These are phyloP conservation scores for Blastomyces emzantsi DNA, from an alignment of 2,329 filamentous ascomycete genomes.

Conservation along the genomic window DNA sequence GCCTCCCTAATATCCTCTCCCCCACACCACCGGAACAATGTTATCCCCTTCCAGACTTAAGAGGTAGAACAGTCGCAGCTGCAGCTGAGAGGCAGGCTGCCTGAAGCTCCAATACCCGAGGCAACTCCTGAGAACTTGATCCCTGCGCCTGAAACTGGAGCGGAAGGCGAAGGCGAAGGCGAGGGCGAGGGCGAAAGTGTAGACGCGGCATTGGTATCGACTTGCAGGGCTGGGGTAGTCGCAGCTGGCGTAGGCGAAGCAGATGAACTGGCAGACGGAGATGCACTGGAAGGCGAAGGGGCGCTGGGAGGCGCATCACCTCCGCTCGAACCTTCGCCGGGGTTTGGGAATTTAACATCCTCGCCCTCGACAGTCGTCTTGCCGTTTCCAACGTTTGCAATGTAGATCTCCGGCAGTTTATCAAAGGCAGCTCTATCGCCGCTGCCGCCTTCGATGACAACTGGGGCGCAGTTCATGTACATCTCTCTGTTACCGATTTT, in stretches of 20 bases:
- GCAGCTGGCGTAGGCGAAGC: neutral
- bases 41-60: neutral
- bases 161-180: neutral
- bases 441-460: constrained; percentile 46
- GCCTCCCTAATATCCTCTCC: neutral
- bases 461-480: constrained; percentile 79
- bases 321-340: neutral
- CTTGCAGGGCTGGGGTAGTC: neutral
- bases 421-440: constrained; percentile 1
- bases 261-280: neutral
- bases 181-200: neutral
- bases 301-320: neutral
- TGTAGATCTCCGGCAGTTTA: constrained; percentile 11
- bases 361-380: constrained; percentile 10
- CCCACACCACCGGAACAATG: neutral
- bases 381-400: constrained; percentile 13
- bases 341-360: constrained; percentile 11
- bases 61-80: neutral
- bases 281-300: too few species aligned
- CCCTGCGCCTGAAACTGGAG: neutral
- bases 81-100: neutral
- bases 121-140: neutral
- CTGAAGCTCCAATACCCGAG: neutral
- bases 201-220: neutral
- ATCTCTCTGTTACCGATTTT: constrained; percentile 33